Evolutionary conservation across 805 yeast genomes (phyloP).

Genomic region (Starmerella roubikii): DNA sequence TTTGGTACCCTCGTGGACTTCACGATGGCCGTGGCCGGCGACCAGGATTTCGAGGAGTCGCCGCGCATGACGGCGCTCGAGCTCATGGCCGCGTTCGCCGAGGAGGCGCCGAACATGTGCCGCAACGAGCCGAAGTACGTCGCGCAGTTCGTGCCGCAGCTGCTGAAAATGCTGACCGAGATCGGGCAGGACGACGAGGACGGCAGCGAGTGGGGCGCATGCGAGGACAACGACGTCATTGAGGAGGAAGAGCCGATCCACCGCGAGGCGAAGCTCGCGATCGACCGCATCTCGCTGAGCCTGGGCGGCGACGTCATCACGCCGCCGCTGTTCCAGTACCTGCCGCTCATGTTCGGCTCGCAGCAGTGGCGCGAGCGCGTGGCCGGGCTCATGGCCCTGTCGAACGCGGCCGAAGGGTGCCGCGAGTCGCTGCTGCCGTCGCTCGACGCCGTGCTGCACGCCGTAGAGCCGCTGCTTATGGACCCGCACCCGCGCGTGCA

Average conservation of each 20-base stretch:
- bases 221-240: conserved; percentile 61
- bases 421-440: conserved; percentile 73
- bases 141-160: conserved; percentile 53
- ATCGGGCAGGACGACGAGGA: conserved; percentile 82
- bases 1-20: conserved; percentile 79
- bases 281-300: conserved; percentile 77
- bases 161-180: conserved; percentile 79
- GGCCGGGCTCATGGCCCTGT: conserved; percentile 92
- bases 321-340: conserved; percentile 69
- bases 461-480: conserved; percentile 70
- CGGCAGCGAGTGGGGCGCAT: conserved; percentile 72
- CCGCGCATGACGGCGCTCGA: conserved; percentile 83
- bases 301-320: conserved; percentile 76
- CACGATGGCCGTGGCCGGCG: conserved; percentile 68
- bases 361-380: conserved; percentile 86
- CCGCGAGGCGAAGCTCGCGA: conserved; percentile 86
- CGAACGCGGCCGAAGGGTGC: conserved; percentile 96
- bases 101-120: conserved; percentile 92
- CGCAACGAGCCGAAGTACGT: conserved; percentile 62
- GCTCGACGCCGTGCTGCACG: conserved; percentile 65
- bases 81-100: conserved; percentile 78
- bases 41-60: conserved; percentile 60
- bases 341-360: conserved; percentile 72
- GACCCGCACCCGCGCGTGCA: conserved; percentile 92
- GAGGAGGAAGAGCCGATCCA: conserved; percentile 78